These are phyloP conservation scores for Lindgomyces ingoldianus DNA, from an alignment of 495 filamentous ascomycete genomes.

Conservation along the genomic window DNA sequence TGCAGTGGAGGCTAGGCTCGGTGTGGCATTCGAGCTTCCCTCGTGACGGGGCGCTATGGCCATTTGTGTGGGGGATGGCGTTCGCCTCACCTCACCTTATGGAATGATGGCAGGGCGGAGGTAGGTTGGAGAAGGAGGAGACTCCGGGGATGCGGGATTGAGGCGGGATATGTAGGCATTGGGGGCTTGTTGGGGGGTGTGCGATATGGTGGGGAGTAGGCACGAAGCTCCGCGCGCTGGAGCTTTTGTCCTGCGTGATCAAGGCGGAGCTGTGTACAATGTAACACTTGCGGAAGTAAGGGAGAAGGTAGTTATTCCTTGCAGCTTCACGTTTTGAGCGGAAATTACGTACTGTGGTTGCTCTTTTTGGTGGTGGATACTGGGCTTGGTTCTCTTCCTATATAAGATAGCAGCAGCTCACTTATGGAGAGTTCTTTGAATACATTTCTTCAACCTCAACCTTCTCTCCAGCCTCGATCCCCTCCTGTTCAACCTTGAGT, in stretches of 20 bases:
- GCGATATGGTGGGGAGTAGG: no score
- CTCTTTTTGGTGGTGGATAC: neutral
- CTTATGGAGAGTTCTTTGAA: neutral
- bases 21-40: no score
- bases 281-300: neutral
- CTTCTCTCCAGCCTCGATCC: neutral
- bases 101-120: no score
- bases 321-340: neutral
- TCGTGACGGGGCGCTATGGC: neutral
- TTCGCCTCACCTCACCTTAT: neutral
- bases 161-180: no score
- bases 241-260: no score
- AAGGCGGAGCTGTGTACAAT: no score
- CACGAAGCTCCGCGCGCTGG: no score
- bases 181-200: no score
- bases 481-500: neutral
- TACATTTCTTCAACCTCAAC: neutral
- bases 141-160: no score
- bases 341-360: neutral
- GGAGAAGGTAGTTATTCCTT: neutral
- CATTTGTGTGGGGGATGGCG: neutral
- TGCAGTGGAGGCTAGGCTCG: no score
- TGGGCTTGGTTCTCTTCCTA: no score
- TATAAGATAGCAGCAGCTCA: no score
- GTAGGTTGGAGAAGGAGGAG: neutral